Evolutionary conservation across 805 yeast species (phyloP), one percentile per base, ranked within the genome.

Genomic region (Blastobotrys parvus): DNA sequence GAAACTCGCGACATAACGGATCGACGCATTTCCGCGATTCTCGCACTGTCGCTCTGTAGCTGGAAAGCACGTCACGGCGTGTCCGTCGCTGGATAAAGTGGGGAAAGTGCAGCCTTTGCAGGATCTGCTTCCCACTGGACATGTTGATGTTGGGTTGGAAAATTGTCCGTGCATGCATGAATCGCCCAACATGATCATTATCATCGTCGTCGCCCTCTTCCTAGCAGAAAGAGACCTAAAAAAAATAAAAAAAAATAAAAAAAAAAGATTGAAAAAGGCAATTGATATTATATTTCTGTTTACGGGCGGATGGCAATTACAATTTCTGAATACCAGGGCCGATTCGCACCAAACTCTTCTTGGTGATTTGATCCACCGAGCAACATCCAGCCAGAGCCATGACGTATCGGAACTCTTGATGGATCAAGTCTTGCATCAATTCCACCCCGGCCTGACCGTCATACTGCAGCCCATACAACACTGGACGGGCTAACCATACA

Each of bases 371-470:
- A 19, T 10, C 19, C 5, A 18, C 18, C n/a, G 21, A 8, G 20
- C 13, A 20, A 25, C 42, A 39, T 3, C 60, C 60, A n/a, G 58
- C 44, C 40, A 56, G 43, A 6, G 54, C 53, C 59, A 56, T 49
- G 29, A 48, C 53, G 29, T 44, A 41, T 34, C 38, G 44, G 35
- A 56, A 50, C 23, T 57, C 61, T 25, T 49, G 49, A 32, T 40
- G 44, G n/a, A 57, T 38, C n/a, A 57, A 48, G 32, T 50, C 48
- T 38, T 49, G 43, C 44, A 53, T 49, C 27, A 52, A 43, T 43
- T 63, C 64, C 8, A 79, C 82, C 21, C 89, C 89, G 4, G 67
- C 76, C 49, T 77, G 83, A 5, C 89, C 88, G 50, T 80, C 78
- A 3, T 79, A 71, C 19, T 78, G 70, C 69, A 78, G 73, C 30